These are phyloP conservation scores for Clarireedia homoeocarpa DNA, from an alignment of 2,329 filamentous ascomycete species.

Conservation along the genomic window DNA sequence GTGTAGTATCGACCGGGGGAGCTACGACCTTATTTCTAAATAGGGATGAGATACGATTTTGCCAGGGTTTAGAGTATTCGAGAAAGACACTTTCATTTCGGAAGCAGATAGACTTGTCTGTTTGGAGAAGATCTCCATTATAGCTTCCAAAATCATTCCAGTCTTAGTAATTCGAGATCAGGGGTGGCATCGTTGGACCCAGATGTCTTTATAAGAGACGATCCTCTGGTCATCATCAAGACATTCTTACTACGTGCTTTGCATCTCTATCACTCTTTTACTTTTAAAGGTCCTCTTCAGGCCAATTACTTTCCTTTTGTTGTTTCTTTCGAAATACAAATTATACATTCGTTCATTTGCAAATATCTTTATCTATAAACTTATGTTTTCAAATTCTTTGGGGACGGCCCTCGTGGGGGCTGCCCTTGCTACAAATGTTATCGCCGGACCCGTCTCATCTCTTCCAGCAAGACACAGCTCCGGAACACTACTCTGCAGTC, in stretches of 20 bases:
- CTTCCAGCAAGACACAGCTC: not conserved
- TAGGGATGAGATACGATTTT: not conserved
- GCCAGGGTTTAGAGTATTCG: not conserved
- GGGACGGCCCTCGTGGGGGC: conserved; percentile 8
- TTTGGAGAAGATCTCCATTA: not conserved
- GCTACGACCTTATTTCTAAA: not conserved
- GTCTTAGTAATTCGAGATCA: not conserved
- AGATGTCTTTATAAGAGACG: conserved; percentile 4
- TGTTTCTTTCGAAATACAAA: not conserved
- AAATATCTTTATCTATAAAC: not conserved
- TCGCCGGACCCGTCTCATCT: not conserved
- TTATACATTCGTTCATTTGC: not conserved
- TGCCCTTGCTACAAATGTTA: conserved; percentile 5
- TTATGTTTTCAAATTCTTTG: conserved; percentile 7
- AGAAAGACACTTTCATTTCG: conserved; percentile 9
- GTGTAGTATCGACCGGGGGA: not conserved
- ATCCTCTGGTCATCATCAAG: not conserved
- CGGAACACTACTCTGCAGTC: not conserved
- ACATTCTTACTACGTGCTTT: not conserved
- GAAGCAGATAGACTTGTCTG: not conserved
- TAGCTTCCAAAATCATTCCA: not conserved
- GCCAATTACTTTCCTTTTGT: conserved; percentile 3
- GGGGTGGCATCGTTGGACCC: not conserved
- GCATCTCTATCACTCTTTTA: conserved; percentile 8
- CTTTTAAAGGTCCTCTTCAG: conserved; percentile 3